phyloP scores from a whole-genome alignment of 2,329 filamentous ascomycete species.

The Sphaerulina vaccinii region DNA sequence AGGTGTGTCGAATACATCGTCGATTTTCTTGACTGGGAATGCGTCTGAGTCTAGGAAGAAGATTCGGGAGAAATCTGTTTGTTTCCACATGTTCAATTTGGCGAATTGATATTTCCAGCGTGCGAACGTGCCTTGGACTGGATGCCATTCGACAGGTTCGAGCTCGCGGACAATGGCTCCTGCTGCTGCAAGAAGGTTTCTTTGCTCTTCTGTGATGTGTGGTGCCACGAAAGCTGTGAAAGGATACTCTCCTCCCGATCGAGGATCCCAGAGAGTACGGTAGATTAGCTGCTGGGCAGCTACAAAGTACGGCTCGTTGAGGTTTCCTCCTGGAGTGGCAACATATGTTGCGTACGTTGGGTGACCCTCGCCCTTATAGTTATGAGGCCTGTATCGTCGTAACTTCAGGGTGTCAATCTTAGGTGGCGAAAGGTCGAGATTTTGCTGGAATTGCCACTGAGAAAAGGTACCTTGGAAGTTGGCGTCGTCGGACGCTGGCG shows the following conservation, averaged over 20 bases:
- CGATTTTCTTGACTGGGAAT: slow-evolving; percentile 26
- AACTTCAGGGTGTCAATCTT: slow-evolving; percentile 14
- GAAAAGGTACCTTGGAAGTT: slow-evolving; percentile 5
- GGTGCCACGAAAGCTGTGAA: slow-evolving; percentile 26
- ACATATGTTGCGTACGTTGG: slow-evolving; percentile 24
- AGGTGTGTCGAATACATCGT: slow-evolving; percentile 21
- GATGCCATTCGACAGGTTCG: slow-evolving; percentile 22
- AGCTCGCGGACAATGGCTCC: slow-evolving; percentile 26
- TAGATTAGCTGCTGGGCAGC: slow-evolving; percentile 25
- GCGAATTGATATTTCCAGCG: slow-evolving; percentile 59
- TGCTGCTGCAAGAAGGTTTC: slow-evolving; percentile 21
- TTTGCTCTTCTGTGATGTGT: slow-evolving; percentile 23
- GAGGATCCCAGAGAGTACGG: slow-evolving; percentile 25
- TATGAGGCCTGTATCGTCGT: slow-evolving; percentile 21
- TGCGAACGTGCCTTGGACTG: slow-evolving; percentile 13
- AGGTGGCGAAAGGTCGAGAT: slow-evolving; percentile 13
- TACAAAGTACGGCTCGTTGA: slow-evolving; percentile 26
- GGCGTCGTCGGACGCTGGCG: background rate
- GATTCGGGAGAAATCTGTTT: slow-evolving; percentile 82
- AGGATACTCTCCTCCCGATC: slow-evolving; percentile 21
- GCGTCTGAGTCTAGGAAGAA: slow-evolving; percentile 88
- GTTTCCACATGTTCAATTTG: slow-evolving; percentile 90
- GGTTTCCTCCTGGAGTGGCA: slow-evolving; percentile 19
- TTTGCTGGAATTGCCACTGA: slow-evolving; percentile 1
- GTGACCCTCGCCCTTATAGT: slow-evolving; percentile 22